Conservation (phyloP, 1,284 basidiomycete species). For the Tilletia walkeri region DNA sequence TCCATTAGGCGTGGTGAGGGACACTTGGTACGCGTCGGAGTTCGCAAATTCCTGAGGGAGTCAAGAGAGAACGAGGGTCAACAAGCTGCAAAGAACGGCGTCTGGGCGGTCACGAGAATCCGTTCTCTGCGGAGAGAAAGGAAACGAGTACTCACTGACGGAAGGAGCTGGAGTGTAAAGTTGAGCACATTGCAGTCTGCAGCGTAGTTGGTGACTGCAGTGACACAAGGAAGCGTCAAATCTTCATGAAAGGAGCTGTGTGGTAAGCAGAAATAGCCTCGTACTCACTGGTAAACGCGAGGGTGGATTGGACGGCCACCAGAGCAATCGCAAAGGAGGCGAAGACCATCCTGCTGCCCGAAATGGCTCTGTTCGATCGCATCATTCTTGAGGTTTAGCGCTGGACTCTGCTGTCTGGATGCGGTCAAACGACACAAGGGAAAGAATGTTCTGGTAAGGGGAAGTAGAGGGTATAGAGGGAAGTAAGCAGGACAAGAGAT, state of each 20-base stretch:
- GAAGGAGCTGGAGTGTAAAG: not conserved
- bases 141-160: not conserved
- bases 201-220: not conserved
- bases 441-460: no score
- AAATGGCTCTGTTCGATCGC: not conserved
- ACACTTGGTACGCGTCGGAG: slow-evolving; percentile 3
- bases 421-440: no score
- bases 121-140: not conserved
- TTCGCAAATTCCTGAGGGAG: not conserved
- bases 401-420: no score
- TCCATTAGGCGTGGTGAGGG: slow-evolving; percentile 2
- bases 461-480: no score
- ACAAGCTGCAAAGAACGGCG: not conserved
- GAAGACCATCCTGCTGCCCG: not conserved
- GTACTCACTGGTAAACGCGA: slow-evolving; percentile 4
- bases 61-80: not conserved
- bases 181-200: slow-evolving; percentile 4
- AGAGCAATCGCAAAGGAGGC: not conserved
- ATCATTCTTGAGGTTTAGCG: not conserved
- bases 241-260: not conserved
- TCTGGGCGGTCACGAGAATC: not conserved
- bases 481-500: no score
- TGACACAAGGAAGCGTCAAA: not conserved
- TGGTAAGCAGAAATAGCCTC: not conserved
- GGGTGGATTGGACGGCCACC: not conserved